phyloP scores from a whole-genome alignment of 2,329 filamentous ascomycete genomes.

The Phyllosticta citriasiana region DNA sequence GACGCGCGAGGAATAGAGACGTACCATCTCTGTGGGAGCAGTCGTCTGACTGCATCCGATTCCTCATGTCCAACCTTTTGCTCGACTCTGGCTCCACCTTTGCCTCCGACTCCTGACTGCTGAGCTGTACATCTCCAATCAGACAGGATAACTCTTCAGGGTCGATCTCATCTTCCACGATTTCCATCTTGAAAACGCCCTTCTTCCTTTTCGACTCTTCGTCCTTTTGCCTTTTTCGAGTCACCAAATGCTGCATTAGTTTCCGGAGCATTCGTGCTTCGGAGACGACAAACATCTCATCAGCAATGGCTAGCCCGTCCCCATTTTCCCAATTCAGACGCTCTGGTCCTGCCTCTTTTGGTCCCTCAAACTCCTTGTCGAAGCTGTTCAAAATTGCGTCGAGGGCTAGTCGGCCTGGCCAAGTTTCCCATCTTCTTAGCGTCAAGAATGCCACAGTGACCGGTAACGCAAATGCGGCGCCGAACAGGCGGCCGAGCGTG shows the following conservation, averaged over 20 bases:
- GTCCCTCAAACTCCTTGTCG: neutral
- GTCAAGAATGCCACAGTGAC: slow-evolving; percentile 2
- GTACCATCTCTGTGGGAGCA: neutral
- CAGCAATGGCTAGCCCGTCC: neutral
- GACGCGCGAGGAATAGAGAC: neutral
- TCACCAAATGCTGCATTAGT: neutral
- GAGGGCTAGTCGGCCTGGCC: neutral
- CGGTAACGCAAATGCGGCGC: neutral
- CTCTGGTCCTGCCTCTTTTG: neutral
- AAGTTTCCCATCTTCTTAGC: neutral
- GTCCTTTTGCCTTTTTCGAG: neutral
- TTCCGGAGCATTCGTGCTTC: neutral
- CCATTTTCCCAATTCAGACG: neutral
- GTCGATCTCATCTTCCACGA: neutral
- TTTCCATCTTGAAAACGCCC: neutral
- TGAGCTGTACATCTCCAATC: neutral
- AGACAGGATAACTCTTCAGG: neutral
- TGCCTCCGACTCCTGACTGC: neutral
- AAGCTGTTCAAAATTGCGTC: neutral
- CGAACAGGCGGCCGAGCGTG: neutral
- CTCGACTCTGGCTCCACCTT: neutral
- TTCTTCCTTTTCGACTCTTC: neutral
- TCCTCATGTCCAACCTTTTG: neutral
- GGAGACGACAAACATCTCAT: neutral
- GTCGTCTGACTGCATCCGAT: neutral